Evolutionary conservation across 2,329 filamentous ascomycete species (phyloP).

Genomic region (Aspergillus novofumigatus): DNA sequence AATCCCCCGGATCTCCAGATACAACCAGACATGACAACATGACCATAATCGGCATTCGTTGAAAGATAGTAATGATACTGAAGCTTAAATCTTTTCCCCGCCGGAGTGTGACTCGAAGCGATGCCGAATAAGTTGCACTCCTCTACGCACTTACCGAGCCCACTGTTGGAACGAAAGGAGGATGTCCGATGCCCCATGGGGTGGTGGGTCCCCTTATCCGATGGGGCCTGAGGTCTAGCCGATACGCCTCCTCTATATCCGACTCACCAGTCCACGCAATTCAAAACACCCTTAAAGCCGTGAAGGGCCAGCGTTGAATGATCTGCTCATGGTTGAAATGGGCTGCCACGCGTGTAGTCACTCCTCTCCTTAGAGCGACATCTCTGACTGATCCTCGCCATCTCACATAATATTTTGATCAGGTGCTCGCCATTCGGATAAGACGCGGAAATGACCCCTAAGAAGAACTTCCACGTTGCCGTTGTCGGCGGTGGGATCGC

Average conservation of each 20-base stretch:
- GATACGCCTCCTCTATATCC: not conserved
- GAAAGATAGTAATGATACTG: not conserved
- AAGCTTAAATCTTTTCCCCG: not conserved
- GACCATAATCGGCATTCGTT: not conserved
- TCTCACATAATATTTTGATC: not conserved
- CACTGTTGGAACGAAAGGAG: not conserved
- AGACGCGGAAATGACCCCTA: slow-evolving; percentile 4
- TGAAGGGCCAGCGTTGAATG: not conserved
- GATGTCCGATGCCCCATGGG: not conserved
- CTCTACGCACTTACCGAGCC: not conserved
- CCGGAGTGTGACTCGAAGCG: not conserved
- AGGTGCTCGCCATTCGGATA: not conserved
- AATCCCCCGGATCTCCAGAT: not conserved
- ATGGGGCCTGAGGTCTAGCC: not conserved
- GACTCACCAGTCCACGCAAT: not conserved
- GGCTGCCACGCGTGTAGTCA: not conserved
- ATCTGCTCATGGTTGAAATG: not conserved
- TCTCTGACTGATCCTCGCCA: not conserved
- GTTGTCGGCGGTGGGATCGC: slow-evolving; percentile 35
- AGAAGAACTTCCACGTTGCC: slow-evolving; percentile 23
- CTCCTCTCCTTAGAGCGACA: not conserved
- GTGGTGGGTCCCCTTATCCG: not conserved
- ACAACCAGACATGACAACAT: not conserved
- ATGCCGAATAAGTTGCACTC: not conserved
- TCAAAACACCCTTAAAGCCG: not conserved